Conservation (phyloP, 306 rosid species). For the Malus orientalis region DNA sequence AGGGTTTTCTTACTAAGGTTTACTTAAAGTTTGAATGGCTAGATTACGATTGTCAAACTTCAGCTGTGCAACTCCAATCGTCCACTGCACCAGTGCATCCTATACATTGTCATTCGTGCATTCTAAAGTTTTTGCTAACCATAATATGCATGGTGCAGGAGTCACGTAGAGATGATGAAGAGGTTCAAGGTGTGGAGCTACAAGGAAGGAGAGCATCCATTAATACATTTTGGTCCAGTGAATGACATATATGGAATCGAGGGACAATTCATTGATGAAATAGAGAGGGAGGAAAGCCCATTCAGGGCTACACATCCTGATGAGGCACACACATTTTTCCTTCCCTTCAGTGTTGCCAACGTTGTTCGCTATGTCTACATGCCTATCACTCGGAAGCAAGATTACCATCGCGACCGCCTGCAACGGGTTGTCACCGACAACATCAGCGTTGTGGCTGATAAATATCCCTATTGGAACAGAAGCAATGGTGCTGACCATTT, state of each 20-base stretch:
- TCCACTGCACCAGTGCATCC: background rate
- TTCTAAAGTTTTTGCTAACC: background rate
- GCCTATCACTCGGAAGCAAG: conserved; percentile 28
- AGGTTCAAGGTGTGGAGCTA: conserved; percentile 53
- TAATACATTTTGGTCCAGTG: conserved; percentile 39
- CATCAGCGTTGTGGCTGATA: conserved; percentile 25
- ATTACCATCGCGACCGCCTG: conserved; percentile 38
- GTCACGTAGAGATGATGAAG: conserved; percentile 49
- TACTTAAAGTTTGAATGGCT: background rate
- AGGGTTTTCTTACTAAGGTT: background rate
- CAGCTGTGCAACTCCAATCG: too few relatives aligned
- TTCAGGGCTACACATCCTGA: conserved; percentile 46
- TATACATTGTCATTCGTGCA: background rate
- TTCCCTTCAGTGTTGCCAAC: conserved; percentile 39
- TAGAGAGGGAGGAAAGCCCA: conserved; percentile 26
- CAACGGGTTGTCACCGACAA: conserved; percentile 40
- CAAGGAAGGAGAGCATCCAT: conserved; percentile 44
- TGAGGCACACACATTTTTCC: conserved; percentile 40
- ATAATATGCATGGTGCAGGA: conserved; percentile 20
- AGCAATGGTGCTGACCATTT: conserved; percentile 53
- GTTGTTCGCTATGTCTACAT: conserved; percentile 26
- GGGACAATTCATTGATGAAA: conserved; percentile 49
- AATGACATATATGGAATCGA: conserved; percentile 45
- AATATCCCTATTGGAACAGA: conserved; percentile 39
- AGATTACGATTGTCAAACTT: too few relatives aligned